Evolutionary conservation across 2,329 filamentous ascomycete genomes (phyloP), one percentile per base, ranked within the genome.

Genomic region (Scedosporium aurantiacum): DNA sequence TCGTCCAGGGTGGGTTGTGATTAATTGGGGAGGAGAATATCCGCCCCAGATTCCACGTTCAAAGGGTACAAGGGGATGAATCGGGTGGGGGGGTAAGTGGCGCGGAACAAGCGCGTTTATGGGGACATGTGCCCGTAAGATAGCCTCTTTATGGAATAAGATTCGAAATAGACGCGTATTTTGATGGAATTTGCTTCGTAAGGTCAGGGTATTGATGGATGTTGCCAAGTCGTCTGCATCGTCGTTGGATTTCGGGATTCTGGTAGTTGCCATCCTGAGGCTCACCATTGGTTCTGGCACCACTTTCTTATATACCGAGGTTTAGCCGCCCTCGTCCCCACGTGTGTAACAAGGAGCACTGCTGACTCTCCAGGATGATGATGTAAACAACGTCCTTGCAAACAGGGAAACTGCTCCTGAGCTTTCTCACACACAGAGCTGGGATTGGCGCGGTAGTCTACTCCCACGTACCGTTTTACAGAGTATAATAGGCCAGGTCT

Each of bases 181-280:
- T 67, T 65, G 72, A 74, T 74, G 70, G 58, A 70, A 66, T 58
- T 32, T n/a, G 25, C 8, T 27, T 60, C 4, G 45, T 58, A 43
- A 10, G 58, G 5, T 23, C 14, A 37, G n/a, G 21, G n/a, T 10
- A 14, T 50, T 55, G 58, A 60, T 60, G 58, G 27, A 12, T 32
- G 54, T 40, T 37, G 54, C n/a, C 54, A n/a, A 6, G 23, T n/a
- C 23, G 27, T 37, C 54, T 23, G 32, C 16, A 16, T 57, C 32
- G 16, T 57, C 27, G 14, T n/a, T 32, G 54, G n/a, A n/a, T 57
- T n/a, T 57, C 50, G 50, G 23, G 50, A 23, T 54, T 18, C 18
- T 23, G 50, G 50, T 54, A 23, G 58, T 40, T 23, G 25, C 25
- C 47, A n/a, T 14, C 25, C 25, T 23, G 58, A 40, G 58, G 57